Evolutionary conservation across 2,329 filamentous ascomycete species (phyloP), one percentile per base, ranked within the genome.

Genomic region (Dothidotthia symphoricarpi): DNA sequence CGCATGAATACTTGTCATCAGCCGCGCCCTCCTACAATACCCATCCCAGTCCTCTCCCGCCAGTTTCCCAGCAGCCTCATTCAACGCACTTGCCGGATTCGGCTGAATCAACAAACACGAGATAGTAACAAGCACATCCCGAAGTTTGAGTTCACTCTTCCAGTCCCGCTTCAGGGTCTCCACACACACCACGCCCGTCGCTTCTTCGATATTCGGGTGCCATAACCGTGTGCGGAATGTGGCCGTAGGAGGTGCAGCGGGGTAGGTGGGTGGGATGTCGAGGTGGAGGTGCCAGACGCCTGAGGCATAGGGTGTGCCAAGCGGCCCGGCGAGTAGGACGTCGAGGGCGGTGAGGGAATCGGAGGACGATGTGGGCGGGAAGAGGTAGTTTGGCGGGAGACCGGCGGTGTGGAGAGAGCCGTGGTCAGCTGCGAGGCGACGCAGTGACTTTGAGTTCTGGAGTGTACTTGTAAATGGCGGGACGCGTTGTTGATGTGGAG

Each of bases 121-220:
- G 39, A 83, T 82, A 0, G 79, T 69, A 15, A 75, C 63, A 13
- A 83, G 62, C 3, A 83, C 77, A 64, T 83, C 78, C 31, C 76
- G 67, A 33, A 83, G 56, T 16, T 77, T 82, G 46, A 83, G 61
- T 17, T 69, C 75, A 11, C 71, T 66, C 40, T 77, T 73, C 80
- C 80, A 83, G 51, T 82, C 80, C 31, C 77, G 69, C 65, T 83
- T 83, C 29, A 83, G 55, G 2, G 80, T 83, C 64, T 83, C 80
- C 3, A 83, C 77, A 44, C 80, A 83, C 3, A 83, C 78, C 1
- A 75, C 75, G 4, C 80, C 80, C 0, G 75, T 78, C n/a, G 70
- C 67, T 35, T 81, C 77, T 45, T 83, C 80, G 33, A 83, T 76
- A 51, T 83, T 83, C 0, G 80, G 80, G 49, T 83, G 80, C 72